A percentile compares a stretch with the other conserved stretches of the same genome.
These are phyloP conservation scores for Cladosporium colombiae DNA, from an alignment of 2,329 filamentous ascomycete species.

Conservation along the genomic window DNA sequence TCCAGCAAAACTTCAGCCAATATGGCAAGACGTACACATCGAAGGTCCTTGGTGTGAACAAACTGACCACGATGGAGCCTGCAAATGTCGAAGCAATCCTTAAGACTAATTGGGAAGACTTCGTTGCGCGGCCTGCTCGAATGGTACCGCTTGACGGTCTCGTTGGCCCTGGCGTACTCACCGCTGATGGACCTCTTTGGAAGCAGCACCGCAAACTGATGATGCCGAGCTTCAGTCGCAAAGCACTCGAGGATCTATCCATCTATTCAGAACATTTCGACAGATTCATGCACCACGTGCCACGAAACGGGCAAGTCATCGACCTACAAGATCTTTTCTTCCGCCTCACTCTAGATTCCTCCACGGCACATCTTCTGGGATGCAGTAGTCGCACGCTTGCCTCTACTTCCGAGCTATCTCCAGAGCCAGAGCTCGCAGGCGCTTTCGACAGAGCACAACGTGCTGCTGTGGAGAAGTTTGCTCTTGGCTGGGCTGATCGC, in stretches of 20 bases:
- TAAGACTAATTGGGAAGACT: slow-evolving; percentile 11
- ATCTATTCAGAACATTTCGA: slow-evolving; percentile 10
- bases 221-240: slow-evolving; percentile 16
- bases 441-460: slow-evolving; percentile 47
- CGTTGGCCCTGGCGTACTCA: slow-evolving; percentile 4
- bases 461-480: slow-evolving; percentile 40
- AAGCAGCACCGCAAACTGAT: slow-evolving; percentile 14
- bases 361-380: slow-evolving; percentile 45
- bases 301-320: slow-evolving; percentile 37
- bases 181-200: slow-evolving; percentile 14
- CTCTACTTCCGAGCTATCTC: slow-evolving; percentile 13
- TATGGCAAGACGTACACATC: slow-evolving; percentile 12
- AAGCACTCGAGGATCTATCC: slow-evolving; percentile 7
- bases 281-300: slow-evolving; percentile 40
- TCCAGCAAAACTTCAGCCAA: slow-evolving; percentile 12
- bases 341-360: slow-evolving; percentile 51
- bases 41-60: slow-evolving; percentile 1
- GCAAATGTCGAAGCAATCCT: slow-evolving; percentile 16
- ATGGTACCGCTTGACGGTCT: background rate
- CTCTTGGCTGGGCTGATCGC: slow-evolving; percentile 39
- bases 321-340: slow-evolving; percentile 50
- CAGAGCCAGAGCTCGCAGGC: slow-evolving; percentile 43
- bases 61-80: slow-evolving; percentile 13
- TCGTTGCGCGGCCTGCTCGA: slow-evolving; percentile 4
- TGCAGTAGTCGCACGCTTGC: slow-evolving; percentile 39